Evolutionary conservation across 495 filamentous ascomycete species (phyloP), one percentile per base, ranked within the genome.

Genomic region (Aspergillus sclerotioniger): DNA sequence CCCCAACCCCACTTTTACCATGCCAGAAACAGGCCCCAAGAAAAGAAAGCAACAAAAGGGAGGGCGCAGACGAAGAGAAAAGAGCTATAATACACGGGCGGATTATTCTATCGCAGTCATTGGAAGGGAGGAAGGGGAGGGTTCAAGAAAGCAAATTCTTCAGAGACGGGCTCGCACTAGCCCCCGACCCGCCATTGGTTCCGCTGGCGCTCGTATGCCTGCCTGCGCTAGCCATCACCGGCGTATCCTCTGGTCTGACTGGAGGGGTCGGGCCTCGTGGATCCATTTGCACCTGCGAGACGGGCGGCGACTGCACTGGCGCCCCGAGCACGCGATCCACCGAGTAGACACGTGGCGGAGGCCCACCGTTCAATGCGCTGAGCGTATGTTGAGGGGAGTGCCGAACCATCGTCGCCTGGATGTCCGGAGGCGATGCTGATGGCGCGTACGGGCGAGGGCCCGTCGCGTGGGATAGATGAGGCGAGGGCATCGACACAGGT

Each of bases 81-180:
- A 62, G 63, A 37, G 59, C 57, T 62, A 67, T 62, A 54, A 62
- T 66, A 66, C 63, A 66, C 29, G 47, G 46, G 31, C 50, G 21
- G 31, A 51, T 48, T 35, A 52, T 13, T 49, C 33, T 44, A 35
- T 45, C 28, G 44, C 44, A 9, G 44, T 21, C 3, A 20, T 8
- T 20, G 3, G 29, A 28, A 29, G 10, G 44, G 17, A 47, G 44
- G 44, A 17, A 16, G 17, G 20, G 20, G 4, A 6, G 35, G 29
- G 13, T 29, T 48, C 68, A 90, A 31, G 84, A 89, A 33, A 92
- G 78, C 53, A 92, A 69, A 64, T 92, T 91, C 61, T 86, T 83
- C 57, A 92, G 66, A 25, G 88, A 91, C 13, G 89, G 88, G 60
- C 85, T 91, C 33, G 88, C 87, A 57, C 89, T 92, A 6, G 89